Base-by-base conservation (phyloP, 768 basidiomycete genomes). In the Ramaria rubella region DNA sequence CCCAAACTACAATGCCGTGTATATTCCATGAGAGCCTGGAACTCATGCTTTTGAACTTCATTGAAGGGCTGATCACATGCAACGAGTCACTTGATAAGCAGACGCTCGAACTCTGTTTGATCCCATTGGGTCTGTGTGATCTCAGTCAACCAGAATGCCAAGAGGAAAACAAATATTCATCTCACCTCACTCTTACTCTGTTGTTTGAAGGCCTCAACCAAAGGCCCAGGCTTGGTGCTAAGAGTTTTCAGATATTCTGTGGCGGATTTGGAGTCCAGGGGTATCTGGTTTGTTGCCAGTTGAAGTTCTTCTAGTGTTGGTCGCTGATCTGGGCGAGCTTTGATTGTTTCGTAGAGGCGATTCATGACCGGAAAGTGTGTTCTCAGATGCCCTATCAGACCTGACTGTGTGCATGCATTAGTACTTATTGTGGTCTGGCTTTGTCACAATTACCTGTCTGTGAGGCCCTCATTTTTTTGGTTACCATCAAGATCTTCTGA, bases 401-500 rank as follows among this genome's bases (percentile, higher is more conserved):
- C 54, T 56, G 17, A n/a, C 9, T 52, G n/a, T n/a, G n/a, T 14
- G 12, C 21, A 53, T 45, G 33, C 31, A 8, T 8, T 23, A 14
- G 27, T 12, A 17, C 15, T 40, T 15, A n/a, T 8, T n/a, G 19
- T 21, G 17, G 34, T 21, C 44, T 14, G n/a, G n/a, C n/a, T n/a
- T n/a, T n/a, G n/a, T n/a, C 19, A 44, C 8, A 30, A 44, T 31
- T 33, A 42, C 49, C 56, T 24, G 51, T 57, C 11, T 34, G 31
- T 4, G 17, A 53, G 15, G 5, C n/a, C 19, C 51, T 57, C 49
- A 51, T 51, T 26, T 33, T 31, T n/a, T 57, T 50, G 19, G 49
- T 62, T 2, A 64, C 42, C 5, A 58, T 65, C 4, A 64, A n/a
- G 17, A 64, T 49, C 44, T 62, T 63, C 2, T 36, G 17, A 12